Evolutionary conservation across 495 filamentous ascomycete genomes (phyloP).

Genomic region (Aspergillus sclerotioniger): DNA sequence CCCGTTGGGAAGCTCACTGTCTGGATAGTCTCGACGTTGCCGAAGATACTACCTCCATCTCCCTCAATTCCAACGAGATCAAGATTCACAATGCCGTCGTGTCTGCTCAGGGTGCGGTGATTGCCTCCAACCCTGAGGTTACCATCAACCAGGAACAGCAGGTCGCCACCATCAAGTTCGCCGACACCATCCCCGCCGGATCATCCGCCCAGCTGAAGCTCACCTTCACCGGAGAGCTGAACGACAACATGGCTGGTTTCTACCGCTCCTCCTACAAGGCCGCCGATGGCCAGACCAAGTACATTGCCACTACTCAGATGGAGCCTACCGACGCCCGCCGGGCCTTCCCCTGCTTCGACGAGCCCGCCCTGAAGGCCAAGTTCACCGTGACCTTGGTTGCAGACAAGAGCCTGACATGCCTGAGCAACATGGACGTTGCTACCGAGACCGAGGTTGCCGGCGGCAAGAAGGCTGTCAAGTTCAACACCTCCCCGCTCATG

Average conservation of each 20-base stretch:
- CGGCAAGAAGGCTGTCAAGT: constrained; percentile 62
- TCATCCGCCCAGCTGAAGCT: constrained; percentile 59
- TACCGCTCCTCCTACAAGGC: constrained; percentile 65
- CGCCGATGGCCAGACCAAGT: constrained; percentile 53
- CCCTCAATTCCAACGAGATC: constrained; percentile 84
- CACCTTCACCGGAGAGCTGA: constrained; percentile 60
- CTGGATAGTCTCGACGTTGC: constrained; percentile 66
- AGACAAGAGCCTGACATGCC: constrained; percentile 59
- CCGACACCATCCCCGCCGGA: constrained; percentile 54
- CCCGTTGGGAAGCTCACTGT: constrained; percentile 10
- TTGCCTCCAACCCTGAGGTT: constrained; percentile 53
- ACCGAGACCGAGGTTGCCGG: constrained; percentile 55
- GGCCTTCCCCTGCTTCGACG: constrained; percentile 70
- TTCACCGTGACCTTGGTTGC: constrained; percentile 65
- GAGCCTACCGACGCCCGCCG: constrained; percentile 64
- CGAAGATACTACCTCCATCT: constrained; percentile 81
- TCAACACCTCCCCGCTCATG: constrained; percentile 65
- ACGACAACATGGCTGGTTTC: constrained; percentile 69
- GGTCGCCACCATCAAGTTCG: constrained; percentile 59
- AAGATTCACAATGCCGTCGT: constrained; percentile 77
- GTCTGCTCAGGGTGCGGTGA: constrained; percentile 39
- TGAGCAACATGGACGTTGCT: constrained; percentile 69
- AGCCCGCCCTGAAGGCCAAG: constrained; percentile 66
- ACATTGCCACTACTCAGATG: constrained; percentile 65
- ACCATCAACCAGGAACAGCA: constrained; percentile 58